Evolutionary conservation across 2,329 filamentous ascomycete genomes (phyloP).

Genomic region (Scortechinia acanthostroma): DNA sequence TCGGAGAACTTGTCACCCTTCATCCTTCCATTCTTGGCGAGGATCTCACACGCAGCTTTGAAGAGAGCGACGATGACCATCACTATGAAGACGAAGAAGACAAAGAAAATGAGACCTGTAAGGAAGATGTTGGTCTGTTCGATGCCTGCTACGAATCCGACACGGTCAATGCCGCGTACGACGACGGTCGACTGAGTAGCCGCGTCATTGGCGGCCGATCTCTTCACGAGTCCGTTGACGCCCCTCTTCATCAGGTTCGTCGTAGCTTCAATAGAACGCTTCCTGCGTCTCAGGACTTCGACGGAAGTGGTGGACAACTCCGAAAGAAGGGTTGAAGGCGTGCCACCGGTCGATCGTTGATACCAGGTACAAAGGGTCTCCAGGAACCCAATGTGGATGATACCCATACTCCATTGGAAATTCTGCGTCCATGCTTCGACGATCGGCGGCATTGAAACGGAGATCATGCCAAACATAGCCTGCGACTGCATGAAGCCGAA

Average conservation of each 20-base stretch:
- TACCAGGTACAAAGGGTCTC: slow-evolving; percentile 70
- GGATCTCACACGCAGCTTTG: slow-evolving; percentile 59
- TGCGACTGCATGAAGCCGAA: slow-evolving; percentile 73
- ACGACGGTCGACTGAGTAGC: slow-evolving; percentile 5
- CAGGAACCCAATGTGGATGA: slow-evolving; percentile 62
- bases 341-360: slow-evolving; percentile 67
- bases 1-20: slow-evolving; percentile 68
- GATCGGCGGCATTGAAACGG: slow-evolving; percentile 63
- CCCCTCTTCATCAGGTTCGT: slow-evolving; percentile 28
- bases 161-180: slow-evolving; percentile 61
- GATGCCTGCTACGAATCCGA: slow-evolving; percentile 62
- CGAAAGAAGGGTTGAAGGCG: slow-evolving; percentile 56
- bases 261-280: slow-evolving; percentile 12
- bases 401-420: slow-evolving; percentile 74
- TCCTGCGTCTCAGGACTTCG: slow-evolving; percentile 57
- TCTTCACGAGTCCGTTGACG: slow-evolving; percentile 12
- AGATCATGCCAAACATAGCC: slow-evolving; percentile 64
- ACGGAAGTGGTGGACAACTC: slow-evolving; percentile 54
- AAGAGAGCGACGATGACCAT: slow-evolving; percentile 57
- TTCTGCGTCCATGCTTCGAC: slow-evolving; percentile 72
- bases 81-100: slow-evolving; percentile 60
- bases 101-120: slow-evolving; percentile 66
- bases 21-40: slow-evolving; percentile 58
- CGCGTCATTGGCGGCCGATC: not conserved
- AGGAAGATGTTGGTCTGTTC: slow-evolving; percentile 70